These are phyloP conservation scores for Phytophthora pinifolia DNA, from an alignment of 352 stramenopile genomes.

Conservation along the genomic window DNA sequence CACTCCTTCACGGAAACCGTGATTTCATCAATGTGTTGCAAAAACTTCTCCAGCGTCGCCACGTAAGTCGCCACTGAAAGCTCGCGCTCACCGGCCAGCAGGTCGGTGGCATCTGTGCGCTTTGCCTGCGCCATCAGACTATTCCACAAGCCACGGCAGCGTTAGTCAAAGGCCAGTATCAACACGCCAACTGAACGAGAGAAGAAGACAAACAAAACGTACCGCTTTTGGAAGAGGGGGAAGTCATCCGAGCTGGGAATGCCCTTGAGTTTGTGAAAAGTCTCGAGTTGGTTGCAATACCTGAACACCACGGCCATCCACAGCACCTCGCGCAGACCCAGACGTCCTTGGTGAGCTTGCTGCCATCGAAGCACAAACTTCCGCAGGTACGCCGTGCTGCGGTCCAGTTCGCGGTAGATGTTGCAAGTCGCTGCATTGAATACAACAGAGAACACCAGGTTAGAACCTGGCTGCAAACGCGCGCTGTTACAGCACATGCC, in stretches of 20 bases:
- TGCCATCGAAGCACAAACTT: constrained; percentile 84
- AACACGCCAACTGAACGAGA: background rate
- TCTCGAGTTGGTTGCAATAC: constrained; percentile 84
- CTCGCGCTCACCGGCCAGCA: constrained; percentile 61
- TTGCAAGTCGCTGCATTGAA: constrained; percentile 65
- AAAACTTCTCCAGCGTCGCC: constrained; percentile 68
- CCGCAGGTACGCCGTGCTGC: constrained; percentile 76
- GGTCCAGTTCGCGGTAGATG: constrained; percentile 83
- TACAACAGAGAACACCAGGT: constrained; percentile 4
- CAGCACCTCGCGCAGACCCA: constrained; percentile 72
- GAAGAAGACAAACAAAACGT: constrained; percentile 3
- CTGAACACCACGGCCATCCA: constrained; percentile 84
- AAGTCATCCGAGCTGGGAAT: constrained; percentile 78
- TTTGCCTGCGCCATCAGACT: constrained; percentile 58
- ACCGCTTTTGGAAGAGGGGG: constrained; percentile 67
- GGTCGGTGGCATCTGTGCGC: constrained; percentile 43
- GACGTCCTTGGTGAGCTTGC: constrained; percentile 61
- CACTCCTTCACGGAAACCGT: constrained; percentile 59
- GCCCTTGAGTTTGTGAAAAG: constrained; percentile 74
- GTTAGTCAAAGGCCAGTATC: constrained; percentile 1
- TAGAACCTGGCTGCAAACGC: constrained; percentile 1
- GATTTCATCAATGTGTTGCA: constrained; percentile 58
- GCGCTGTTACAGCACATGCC: background rate
- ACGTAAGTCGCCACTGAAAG: constrained; percentile 60
- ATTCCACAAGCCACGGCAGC: background rate